Evolutionary conservation across 2,329 filamentous ascomycete species (phyloP), one percentile per base, ranked within the genome.

Genomic region (Cercospora sojina): DNA sequence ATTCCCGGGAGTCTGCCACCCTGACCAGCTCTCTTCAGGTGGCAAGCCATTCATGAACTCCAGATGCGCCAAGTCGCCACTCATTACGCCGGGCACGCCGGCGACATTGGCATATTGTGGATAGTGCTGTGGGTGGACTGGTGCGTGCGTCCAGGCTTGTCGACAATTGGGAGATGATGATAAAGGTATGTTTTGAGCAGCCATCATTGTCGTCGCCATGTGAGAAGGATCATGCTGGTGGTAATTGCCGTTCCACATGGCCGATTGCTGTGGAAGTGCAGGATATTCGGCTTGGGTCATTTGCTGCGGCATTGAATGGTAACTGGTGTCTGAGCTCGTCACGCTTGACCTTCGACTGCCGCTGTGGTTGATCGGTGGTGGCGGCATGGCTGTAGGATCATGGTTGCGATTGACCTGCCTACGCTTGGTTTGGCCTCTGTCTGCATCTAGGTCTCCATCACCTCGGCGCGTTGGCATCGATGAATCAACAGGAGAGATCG

Each of bases 11-110:
- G 59, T 59, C 59, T 72, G 71, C 71, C 71, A 72, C 23, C 66
- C 35, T 3, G 63, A 59, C 71, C 71, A 72, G 41, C 68, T 68
- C 6, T 71, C 66, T 12, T 70, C 68, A 5, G 64, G 59, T 7
- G 71, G 70, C 18, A 73, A 18, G 2, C 65, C 61, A 25, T 64
- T 64, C 38, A 73, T 16, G 58, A 69, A 71, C 31, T 67, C 68
- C 3, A 67, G 53, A 27, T 63, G 56, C 2, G 43, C 56, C 20
- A 69, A 47, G n/a, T 70, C 67, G 10, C 55, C 49, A 20, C 65
- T 65, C 5, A 64, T 49, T 3, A 73, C 20, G 3, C 62, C 62
- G n/a, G 68, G 65, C 5, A 71, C n/a, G 20, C 60, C 67, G 7
- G 35, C 62, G 63, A 71, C 65, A 1, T 61, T 66, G 5, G 64